Evolutionary conservation across 1,139 yeast species (phyloP).

Genomic region (Hyphopichia wangnamkhiaoensis): DNA sequence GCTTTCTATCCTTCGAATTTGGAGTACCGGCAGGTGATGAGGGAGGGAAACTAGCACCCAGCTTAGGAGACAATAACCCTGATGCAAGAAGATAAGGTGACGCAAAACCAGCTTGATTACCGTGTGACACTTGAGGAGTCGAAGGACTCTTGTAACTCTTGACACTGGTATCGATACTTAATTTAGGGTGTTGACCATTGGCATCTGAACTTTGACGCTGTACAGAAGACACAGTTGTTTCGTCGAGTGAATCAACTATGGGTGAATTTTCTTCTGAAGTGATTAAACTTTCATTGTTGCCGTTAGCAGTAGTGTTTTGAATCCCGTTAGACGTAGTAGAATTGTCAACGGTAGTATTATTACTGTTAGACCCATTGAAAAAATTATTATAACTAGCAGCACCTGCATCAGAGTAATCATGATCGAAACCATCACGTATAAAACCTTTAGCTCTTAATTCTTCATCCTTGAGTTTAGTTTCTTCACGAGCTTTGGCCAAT

Average conservation of each 20-base stretch:
- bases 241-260: slow-evolving; percentile 34
- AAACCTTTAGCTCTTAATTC: slow-evolving; percentile 43
- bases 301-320: neutral
- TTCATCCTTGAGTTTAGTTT: slow-evolving; percentile 63
- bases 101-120: slow-evolving; percentile 46
- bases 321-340: slow-evolving; percentile 6
- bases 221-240: slow-evolving; percentile 26
- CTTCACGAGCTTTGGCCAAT: slow-evolving; percentile 78
- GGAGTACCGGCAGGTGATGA: slow-evolving; percentile 27
- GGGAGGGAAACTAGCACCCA: slow-evolving; percentile 20
- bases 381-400: slow-evolving; percentile 4
- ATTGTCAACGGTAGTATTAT: slow-evolving; percentile 1
- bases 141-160: slow-evolving; percentile 25
- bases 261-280: slow-evolving; percentile 23
- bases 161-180: slow-evolving; percentile 34
- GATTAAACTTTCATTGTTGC: slow-evolving; percentile 10
- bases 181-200: slow-evolving; percentile 26
- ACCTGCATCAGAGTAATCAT: slow-evolving; percentile 15
- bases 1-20: slow-evolving; percentile 8
- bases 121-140: slow-evolving; percentile 30
- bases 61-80: slow-evolving; percentile 53
- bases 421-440: slow-evolving; percentile 30
- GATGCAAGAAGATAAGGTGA: slow-evolving; percentile 64
- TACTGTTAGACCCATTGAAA: slow-evolving; percentile 1
- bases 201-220: slow-evolving; percentile 10